These are phyloP conservation scores for Coccomyxa sp. DNA, from an alignment of 139 green algal species.

Conservation along the genomic window DNA sequence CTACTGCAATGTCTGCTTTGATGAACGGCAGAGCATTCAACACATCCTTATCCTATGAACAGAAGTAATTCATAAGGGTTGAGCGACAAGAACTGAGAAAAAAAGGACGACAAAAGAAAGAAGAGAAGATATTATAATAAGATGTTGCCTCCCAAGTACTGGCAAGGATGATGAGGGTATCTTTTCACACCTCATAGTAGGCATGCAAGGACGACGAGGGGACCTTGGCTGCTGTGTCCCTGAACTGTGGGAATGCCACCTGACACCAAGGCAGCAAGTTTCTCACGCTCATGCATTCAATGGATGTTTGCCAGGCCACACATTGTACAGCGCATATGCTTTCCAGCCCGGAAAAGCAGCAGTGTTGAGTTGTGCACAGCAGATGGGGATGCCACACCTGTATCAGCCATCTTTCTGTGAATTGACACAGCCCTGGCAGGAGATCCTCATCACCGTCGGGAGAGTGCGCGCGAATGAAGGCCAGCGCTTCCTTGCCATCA, in stretches of 20 bases:
- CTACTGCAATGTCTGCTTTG: no score
- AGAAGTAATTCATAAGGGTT: no score
- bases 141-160: no score
- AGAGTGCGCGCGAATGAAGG: conserved; percentile 33
- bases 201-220: conserved; percentile 23
- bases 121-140: no score
- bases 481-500: conserved; percentile 10
- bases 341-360: no score
- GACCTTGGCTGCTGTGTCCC: conserved; percentile 23
- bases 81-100: no score
- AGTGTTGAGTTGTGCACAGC: background rate
- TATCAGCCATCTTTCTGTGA: conserved; percentile 47
- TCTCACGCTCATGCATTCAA: no score
- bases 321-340: no score
- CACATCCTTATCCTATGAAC: no score
- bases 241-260: conserved; percentile 45
- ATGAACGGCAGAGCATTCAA: no score
- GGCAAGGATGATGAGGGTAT: no score
- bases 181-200: conserved; percentile 47
- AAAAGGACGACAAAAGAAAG: no score
- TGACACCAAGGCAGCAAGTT: background rate
- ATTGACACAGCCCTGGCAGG: conserved; percentile 51
- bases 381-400: conserved; percentile 11
- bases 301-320: background rate
- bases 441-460: conserved; percentile 36